Base-by-base conservation (phyloP, 805 yeast species). In the Kregervanrija delftensis region DNA sequence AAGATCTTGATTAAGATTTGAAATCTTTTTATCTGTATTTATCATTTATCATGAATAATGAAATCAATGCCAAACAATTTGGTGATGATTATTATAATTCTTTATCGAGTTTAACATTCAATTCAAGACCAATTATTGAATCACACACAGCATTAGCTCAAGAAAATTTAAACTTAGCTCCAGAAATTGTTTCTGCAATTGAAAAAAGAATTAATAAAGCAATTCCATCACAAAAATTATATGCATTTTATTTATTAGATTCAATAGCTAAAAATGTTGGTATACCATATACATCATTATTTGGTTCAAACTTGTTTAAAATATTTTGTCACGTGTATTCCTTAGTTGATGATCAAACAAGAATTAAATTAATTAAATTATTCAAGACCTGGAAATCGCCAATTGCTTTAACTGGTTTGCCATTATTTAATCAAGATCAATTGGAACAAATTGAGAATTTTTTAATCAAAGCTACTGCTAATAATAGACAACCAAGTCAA, bases 231-330 rank as follows among this genome's bases (percentile, higher is more conserved):
- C 90, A 86, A 52, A 93, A 93, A 64, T 72, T 93, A 40, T 93
- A 77, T 55, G 80, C 93, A 4, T 72, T 93, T 48, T 93, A 91
- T 59, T 72, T 91, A 39, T 65, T 93, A 45, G 98, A 93, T 63
- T 89, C 97, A 13, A 85, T 93, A 40, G 85, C 91, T 66, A 93
- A 93, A 63, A 86, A 83, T 56, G 82, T 87, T 31, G 96, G 97
- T 8, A 75, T 81, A 49, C 97, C 98, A 1, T 93, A 91, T 61
- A 86, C 88, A n/a, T 71, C 80, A 6, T 62, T 86, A 42, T 79
- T 93, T 60, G 83, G 90, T 42, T 72, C 78, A 51, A 80, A 81
- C 50, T 66, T 89, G 39, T 83, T 76, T 65, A 76, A 74, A 52
- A 68, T 86, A 3, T 91, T 84, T 64, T 80, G 85, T 22, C 80